Evolutionary conservation across 441 rosid species (phyloP), one percentile per base, ranked within the genome.

Genomic region (Melastoma candidum): DNA sequence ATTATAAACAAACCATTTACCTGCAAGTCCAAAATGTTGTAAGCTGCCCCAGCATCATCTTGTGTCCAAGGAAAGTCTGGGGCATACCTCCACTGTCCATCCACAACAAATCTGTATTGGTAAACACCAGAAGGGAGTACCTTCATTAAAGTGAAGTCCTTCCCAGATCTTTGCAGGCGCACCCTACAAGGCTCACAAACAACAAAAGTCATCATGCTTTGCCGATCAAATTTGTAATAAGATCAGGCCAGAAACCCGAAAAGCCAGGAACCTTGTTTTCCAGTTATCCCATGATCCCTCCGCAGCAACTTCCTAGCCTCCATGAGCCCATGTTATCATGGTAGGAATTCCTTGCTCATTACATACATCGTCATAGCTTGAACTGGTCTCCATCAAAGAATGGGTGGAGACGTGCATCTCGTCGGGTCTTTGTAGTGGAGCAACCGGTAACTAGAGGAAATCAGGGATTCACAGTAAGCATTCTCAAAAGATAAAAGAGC

Each of bases 261-360:
- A 63, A 48, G 29, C 41, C 9, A 24, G 39, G 48, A 59, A 93
- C 99, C 99, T 89, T 14, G 71, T 66, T 67, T 69, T 84, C 96
- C 96, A 89, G 70, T 84, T 74, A 59, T 93, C 97, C 99, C 97
- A 93, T 10, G 99, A 93, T 49, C 99, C 99, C 70, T 84, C 93
- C 13, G 86, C 90, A 63, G 84, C 77, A 36, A 93, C 87, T 43
- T 81, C 95, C 58, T 77, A 79, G 56, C 93, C 97, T 6, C 85
- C 99, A 45, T 81, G 74, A 65, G 77, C 71, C 99, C 97, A 93
- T 1, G 96, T 87, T 61, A 93, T 80, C 95, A 93, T 83, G 53
- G 90, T 84, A 11, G 97, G 97, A 61, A 89, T 89, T 3, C 90
- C 93, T 65, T 78, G 83, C 60, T 85, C 95, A 12, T 63, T 61